phyloP scores from a whole-genome alignment of 2,329 filamentous ascomycete species.

The Neofusicoccum kwambonambiense region DNA sequence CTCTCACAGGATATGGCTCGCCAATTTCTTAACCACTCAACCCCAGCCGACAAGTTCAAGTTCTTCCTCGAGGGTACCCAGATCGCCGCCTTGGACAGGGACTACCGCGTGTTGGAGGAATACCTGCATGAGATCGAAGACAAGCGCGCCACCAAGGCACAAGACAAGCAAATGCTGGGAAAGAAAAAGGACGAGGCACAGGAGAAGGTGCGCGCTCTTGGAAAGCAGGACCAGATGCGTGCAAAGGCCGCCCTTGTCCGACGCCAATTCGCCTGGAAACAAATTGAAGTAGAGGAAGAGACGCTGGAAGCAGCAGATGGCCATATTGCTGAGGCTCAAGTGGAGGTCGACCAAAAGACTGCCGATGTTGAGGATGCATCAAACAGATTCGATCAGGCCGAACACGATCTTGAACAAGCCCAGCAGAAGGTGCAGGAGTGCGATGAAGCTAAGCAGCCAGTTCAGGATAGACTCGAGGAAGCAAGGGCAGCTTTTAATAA shows the following conservation, averaged over 20 bases:
- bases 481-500: slow-evolving; percentile 55
- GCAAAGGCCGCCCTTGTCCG: slow-evolving; percentile 59
- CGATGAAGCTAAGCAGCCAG: slow-evolving; percentile 38
- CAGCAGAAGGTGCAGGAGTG: slow-evolving; percentile 33
- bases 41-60: slow-evolving; percentile 83
- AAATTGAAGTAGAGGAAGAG: slow-evolving; percentile 75
- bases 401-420: slow-evolving; percentile 40
- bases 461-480: slow-evolving; percentile 48
- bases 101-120: slow-evolving; percentile 82
- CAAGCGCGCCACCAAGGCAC: slow-evolving; percentile 56
- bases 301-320: slow-evolving; percentile 23
- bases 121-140: slow-evolving; percentile 69
- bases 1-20: slow-evolving; percentile 93
- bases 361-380: slow-evolving; percentile 45
- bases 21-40: slow-evolving; percentile 85
- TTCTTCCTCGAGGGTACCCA: slow-evolving; percentile 96
- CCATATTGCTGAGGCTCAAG: slow-evolving; percentile 23
- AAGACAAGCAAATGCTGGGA: slow-evolving; percentile 64
- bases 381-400: slow-evolving; percentile 44
- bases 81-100: slow-evolving; percentile 84
- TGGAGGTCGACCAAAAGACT: slow-evolving; percentile 50
- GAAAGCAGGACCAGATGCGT: slow-evolving; percentile 64
- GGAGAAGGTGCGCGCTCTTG: slow-evolving; percentile 59
- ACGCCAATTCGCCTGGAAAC: slow-evolving; percentile 71
- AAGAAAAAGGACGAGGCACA: slow-evolving; percentile 61